Evolutionary conservation across 164 flowering plant species (phyloP), one percentile per base, ranked within the genome.

Genomic region (Houttuynia cordata): DNA sequence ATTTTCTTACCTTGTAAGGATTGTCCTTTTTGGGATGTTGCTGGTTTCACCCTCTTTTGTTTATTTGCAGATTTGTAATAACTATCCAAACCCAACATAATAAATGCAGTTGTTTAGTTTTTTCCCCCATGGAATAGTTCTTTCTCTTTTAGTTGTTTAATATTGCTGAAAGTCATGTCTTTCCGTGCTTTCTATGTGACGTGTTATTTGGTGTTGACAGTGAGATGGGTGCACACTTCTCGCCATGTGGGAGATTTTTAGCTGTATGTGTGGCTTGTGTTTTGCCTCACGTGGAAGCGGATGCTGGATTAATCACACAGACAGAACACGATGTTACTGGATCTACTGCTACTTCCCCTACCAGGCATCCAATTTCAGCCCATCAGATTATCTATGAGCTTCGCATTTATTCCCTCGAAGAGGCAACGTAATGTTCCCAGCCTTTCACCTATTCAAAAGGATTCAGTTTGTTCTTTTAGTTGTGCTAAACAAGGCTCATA

Each of bases 201-300:
- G 25, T 70, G 19, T 18, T 50, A 37, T 50, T 53, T 41, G 45
- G 51, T 64, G 55, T 49, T 70, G 61, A 69, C 90, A 94, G 99
- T 81, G 99, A 94, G 77, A 94, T 94, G 99, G 99, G 99, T 61
- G 96, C 99, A 50, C 99, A 94, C 75, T 91, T 94, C 81, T 94
- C 99, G 10, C 99, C 99, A 10, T 94, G 99, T 75, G 99, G 99
- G 53, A 87, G 87, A 76, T 94, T 75, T 78, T 80, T 94, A 73
- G 99, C 97, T 14, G 99, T 89, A 3, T 91, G 99, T 84, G 99
- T 94, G 56, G 94, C 97, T 57, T 94, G 99, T 63, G 65, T 86
- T 72, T 76, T 83, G 58, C 96, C 97, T 58, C 80, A 76, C 62
- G 39, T 70, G 65, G 99, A 94, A 79, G 76, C 79, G 70, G 99